Percentiles rank a stretch among this genome's conserved stretches.
Evolutionary conservation across 1,284 basidiomycete genomes (phyloP).

Genomic region (Sporisorium reilianum): DNA sequence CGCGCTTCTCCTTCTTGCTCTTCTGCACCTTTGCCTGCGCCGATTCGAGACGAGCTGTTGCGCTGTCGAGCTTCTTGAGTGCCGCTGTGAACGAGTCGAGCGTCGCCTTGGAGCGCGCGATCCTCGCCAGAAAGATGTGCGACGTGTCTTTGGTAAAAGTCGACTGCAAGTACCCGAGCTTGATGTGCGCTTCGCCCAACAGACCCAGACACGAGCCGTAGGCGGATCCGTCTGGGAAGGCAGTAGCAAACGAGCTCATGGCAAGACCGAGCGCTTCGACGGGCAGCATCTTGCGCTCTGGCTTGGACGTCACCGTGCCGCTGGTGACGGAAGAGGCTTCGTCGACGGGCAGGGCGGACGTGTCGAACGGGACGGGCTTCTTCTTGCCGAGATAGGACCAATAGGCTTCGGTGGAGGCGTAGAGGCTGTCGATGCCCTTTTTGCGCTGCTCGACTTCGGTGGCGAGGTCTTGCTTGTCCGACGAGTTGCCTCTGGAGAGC

Average conservation of each 20-base stretch:
- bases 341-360: conserved; percentile 19
- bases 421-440: conserved; percentile 40
- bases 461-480: conserved; percentile 36
- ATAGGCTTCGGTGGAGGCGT: conserved; percentile 48
- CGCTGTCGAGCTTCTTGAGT: conserved; percentile 54
- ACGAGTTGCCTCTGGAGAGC: conserved; percentile 11
- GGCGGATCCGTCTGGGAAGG: conserved; percentile 25
- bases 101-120: conserved; percentile 46
- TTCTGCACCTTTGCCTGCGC: conserved; percentile 59
- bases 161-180: conserved; percentile 42
- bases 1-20: conserved; percentile 63
- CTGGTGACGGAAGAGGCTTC: conserved; percentile 29
- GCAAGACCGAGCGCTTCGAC: conserved; percentile 51
- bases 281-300: conserved; percentile 42
- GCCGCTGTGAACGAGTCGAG: conserved; percentile 46
- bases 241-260: conserved; percentile 35
- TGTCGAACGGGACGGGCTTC: conserved; percentile 48
- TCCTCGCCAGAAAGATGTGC: conserved; percentile 47
- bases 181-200: conserved; percentile 43
- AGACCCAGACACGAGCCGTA: conserved; percentile 39
- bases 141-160: conserved; percentile 48
- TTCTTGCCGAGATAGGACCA: conserved; percentile 51
- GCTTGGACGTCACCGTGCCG: conserved; percentile 20
- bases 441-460: conserved; percentile 42
- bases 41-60: conserved; percentile 46